Base-by-base conservation (phyloP, 768 basidiomycete genomes). In the Pleurotus giganteus region DNA sequence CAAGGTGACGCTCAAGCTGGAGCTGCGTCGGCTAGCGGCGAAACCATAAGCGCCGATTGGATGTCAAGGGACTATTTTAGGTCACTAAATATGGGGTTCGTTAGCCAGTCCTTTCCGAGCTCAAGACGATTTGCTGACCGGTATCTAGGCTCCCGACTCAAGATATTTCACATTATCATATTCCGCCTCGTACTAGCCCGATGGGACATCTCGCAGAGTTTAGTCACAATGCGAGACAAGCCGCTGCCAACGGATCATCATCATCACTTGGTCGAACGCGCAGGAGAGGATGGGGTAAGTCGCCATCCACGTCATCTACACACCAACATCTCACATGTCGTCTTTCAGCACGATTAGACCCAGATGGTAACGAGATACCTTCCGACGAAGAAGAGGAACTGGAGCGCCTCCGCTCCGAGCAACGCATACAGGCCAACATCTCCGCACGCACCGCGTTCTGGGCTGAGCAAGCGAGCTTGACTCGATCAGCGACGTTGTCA, bases 321-420 rank as follows among this genome's bases (percentile, higher is more conserved):
- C 23, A 47, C 24, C 32, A 19, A 23, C 29, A 28, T 17, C 23
- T 26, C 13, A 26, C 41, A 29, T 37, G 32, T 23, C 23, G 17
- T 31, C 19, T 28, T 27, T 19, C 44, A 79, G 79, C 76, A 31
- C 75, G 78, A 32, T 73, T 81, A 44, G 78, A 81, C 65, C 61
- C 76, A 2, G 83, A 87, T 61, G 86, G 86, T 0, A 80, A 87
- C 57, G 84, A 86, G 63, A 78, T 86, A 54, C 72, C 83, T 2
- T 76, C 78, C 0, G 82, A 82, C 17, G 83, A 84, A 60, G 85
- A 87, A 57, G 79, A 81, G 58, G 79, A 81, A 49, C 71, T 84
- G 15, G 83, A 85, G 56, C 78, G 81, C 27, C 67, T 73, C 26
- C 77, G 81, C 31, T 69, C 81, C 0, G 79, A 77, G 53, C 71